Percentiles rank a stretch among this genome's conserved stretches.
Conservation (phyloP, 73 alveolate species). For the Paraurostyla sp. region DNA sequence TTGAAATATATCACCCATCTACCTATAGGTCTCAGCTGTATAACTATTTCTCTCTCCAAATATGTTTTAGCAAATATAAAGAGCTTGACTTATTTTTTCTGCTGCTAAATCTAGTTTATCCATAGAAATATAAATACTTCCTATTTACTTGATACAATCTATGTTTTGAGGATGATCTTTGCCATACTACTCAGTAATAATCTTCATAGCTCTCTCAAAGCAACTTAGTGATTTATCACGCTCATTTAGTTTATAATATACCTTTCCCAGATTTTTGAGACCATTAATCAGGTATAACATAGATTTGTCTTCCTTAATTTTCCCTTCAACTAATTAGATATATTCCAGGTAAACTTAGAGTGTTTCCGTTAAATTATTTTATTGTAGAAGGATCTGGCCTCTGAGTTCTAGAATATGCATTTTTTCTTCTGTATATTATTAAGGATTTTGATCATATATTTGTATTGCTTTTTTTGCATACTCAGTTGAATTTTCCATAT, state of each 20-base stretch:
- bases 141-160: constrained; percentile 11
- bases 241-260: neutral
- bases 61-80: neutral
- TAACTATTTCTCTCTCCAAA: constrained; percentile 23
- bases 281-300: neutral
- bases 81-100: neutral
- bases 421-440: neutral
- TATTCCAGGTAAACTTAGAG: neutral
- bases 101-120: neutral
- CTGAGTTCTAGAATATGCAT: neutral
- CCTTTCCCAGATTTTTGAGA: neutral
- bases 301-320: no score
- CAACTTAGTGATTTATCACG: neutral
- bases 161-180: constrained; percentile 16
- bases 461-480: neutral
- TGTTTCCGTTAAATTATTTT: neutral
- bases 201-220: neutral
- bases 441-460: neutral
- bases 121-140: neutral
- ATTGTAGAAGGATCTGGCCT: neutral
- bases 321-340: neutral
- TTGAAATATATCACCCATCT: constrained; percentile 1
- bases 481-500: neutral
- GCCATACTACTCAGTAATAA: neutral
- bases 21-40: constrained; percentile 51